Base-by-base conservation (phyloP, 2,329 filamentous ascomycete species). In the Cucurbitaria berberidis region DNA sequence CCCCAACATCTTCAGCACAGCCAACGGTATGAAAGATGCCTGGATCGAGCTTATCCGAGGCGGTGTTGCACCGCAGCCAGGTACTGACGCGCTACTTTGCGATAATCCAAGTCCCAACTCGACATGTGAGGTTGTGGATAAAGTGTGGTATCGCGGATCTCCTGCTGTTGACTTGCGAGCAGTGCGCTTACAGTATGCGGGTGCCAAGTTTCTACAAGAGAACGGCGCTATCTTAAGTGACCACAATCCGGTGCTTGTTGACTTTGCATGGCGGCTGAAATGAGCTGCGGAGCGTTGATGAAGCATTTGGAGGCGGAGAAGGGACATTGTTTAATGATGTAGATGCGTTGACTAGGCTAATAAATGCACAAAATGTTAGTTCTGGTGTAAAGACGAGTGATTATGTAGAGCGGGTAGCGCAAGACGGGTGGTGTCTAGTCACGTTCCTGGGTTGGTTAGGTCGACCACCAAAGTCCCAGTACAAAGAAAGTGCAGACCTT, bases 41-140 rank as follows among this genome's bases (percentile, higher is more conserved):
- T 89, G 86, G 84, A 77, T 89, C 11, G 73, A 86, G 62, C 76
- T 87, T 0, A 72, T 82, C 22, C 60, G 53, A 9, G 57, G 56
- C 21, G 65, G 64, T 5, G 54, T 55, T 0, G 47, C 58, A 3
- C 71, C 71, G 7, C 49, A 54, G 11, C 42, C 46, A 10, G 72
- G 73, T 48, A 57, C 59, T 10, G 56, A 48, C 3, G 70, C 70
- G 44, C 55, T 74, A 3, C 49, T 83, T 15, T 89, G 87, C 72
- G 72, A 72, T n/a, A 87, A 86, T 61, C 86, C 86, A 26, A 76
- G 76, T 0, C 79, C 73, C 41, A 78, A 79, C 64, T 69, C 58
- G 3, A 68, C 72, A 4, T 89, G 87, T 71, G 87, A 89, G 74
- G 84, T 82, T 3, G 85, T 89, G 32, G 87, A 89, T 73, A 89